Evolutionary conservation across 2,329 filamentous ascomycete genomes (phyloP).

Genomic region (Tolypocladium capitatum): DNA sequence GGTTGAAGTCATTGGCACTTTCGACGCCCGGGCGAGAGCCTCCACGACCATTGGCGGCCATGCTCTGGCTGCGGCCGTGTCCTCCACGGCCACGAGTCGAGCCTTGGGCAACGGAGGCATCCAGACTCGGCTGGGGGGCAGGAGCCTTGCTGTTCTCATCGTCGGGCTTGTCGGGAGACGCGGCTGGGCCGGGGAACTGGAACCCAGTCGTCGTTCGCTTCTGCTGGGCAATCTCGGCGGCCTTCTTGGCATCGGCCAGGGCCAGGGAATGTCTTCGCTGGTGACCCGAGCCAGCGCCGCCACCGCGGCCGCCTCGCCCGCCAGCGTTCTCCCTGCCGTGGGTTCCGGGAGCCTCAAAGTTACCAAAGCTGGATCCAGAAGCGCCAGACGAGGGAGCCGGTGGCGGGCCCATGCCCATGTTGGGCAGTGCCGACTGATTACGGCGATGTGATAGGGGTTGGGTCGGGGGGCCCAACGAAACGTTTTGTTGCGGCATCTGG

Average conservation of each 20-base stretch:
- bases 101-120: slow-evolving; percentile 24
- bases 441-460: slow-evolving; percentile 83
- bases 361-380: slow-evolving; percentile 64
- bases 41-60: slow-evolving; percentile 63
- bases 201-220: slow-evolving; percentile 90
- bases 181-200: slow-evolving; percentile 74
- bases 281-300: slow-evolving; percentile 60
- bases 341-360: slow-evolving; percentile 50
- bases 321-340: slow-evolving; percentile 22
- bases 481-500: slow-evolving; percentile 60
- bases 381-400: slow-evolving; percentile 87
- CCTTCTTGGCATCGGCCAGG: slow-evolving; percentile 92
- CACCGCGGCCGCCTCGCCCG: slow-evolving; percentile 59
- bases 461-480: slow-evolving; percentile 61
- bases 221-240: slow-evolving; percentile 90
- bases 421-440: slow-evolving; percentile 93
- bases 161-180: slow-evolving; percentile 47
- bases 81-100: slow-evolving; percentile 42
- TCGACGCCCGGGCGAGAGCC: slow-evolving; percentile 54
- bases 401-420: slow-evolving; percentile 77
- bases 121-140: slow-evolving; percentile 16
- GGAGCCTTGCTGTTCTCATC: slow-evolving; percentile 26
- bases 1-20: slow-evolving; percentile 49
- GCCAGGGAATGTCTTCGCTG: slow-evolving; percentile 90
- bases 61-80: slow-evolving; percentile 77